Evolutionary conservation across 305 asterid genomes (phyloP).

Genomic region (Salvia sclarea): DNA sequence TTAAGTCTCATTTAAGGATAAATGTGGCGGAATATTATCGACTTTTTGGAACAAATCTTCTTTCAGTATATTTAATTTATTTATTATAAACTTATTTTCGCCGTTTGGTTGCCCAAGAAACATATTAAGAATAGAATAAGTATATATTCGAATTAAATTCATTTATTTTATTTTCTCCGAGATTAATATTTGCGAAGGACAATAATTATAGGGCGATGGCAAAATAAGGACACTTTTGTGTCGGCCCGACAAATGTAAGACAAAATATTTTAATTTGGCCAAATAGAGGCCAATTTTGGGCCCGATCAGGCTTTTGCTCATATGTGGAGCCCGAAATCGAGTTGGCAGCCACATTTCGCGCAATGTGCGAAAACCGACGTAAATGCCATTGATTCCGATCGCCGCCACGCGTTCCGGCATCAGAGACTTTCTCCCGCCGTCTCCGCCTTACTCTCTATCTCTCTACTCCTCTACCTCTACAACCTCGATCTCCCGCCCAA

Average conservation of each 20-base stretch:
- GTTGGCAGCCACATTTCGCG: neutral
- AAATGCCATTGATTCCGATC: constrained; percentile 44
- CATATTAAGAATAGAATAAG: neutral
- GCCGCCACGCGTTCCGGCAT: constrained; percentile 43
- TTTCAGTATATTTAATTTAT: constrained; percentile 15
- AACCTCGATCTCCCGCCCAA: constrained; percentile 36
- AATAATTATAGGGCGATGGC: too few species aligned
- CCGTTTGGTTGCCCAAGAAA: neutral
- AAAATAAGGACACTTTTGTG: too few species aligned
- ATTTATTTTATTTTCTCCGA: neutral
- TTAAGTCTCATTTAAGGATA: constrained; percentile 14
- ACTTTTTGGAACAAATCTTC: constrained; percentile 35
- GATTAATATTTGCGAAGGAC: too few species aligned
- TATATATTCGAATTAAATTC: neutral
- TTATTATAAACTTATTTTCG: neutral
- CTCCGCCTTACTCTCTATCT: constrained; percentile 52
- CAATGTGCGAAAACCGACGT: constrained; percentile 11
- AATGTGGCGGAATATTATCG: constrained; percentile 30
- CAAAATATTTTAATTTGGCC: too few species aligned
- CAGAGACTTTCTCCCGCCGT: constrained; percentile 54
- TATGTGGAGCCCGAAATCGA: too few species aligned
- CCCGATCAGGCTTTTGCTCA: too few species aligned
- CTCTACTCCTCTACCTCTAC: constrained; percentile 54
- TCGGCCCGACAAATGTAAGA: too few species aligned
- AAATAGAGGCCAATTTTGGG: too few species aligned